phyloP scores from a whole-genome alignment of 495 filamentous ascomycete species.

The Aspergillus diversus region DNA sequence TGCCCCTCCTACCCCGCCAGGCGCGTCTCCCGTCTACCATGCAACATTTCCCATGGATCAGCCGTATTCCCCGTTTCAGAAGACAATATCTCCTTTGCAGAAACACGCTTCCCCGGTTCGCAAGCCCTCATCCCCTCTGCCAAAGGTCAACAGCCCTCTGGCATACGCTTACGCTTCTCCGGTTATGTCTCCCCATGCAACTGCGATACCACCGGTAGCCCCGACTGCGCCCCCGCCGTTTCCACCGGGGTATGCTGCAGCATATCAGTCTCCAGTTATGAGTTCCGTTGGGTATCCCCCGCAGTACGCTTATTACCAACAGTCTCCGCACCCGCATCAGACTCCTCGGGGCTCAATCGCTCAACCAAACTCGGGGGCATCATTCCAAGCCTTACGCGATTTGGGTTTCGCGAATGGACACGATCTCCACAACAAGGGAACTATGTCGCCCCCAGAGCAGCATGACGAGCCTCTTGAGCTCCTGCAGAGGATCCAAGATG shows the following conservation, averaged over 20 bases:
- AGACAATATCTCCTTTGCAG: conserved; percentile 27
- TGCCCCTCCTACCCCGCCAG: conserved; percentile 22
- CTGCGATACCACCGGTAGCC: conserved; percentile 24
- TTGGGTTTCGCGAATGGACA: conserved; percentile 31
- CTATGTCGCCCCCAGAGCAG: conserved; percentile 35
- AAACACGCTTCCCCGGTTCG: conserved; percentile 27
- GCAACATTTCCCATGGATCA: conserved; percentile 21
- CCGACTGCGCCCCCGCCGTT: conserved; percentile 29
- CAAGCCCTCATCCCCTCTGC: conserved; percentile 38
- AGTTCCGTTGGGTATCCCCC: conserved; percentile 38
- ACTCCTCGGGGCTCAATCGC: conserved; percentile 41
- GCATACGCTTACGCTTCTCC: conserved; percentile 45
- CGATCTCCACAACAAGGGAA: conserved; percentile 31
- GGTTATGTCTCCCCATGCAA: conserved; percentile 40
- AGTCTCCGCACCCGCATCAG: conserved; percentile 28
- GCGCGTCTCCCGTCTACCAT: conserved; percentile 24
- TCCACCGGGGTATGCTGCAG: conserved; percentile 35
- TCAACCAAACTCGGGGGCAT: conserved; percentile 32
- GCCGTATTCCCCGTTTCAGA: conserved; percentile 27
- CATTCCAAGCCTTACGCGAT: conserved; percentile 40
- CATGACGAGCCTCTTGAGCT: conserved; percentile 48
- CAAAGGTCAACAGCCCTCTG: conserved; percentile 46
- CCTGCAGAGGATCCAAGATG: conserved; percentile 51
- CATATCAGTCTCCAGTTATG: conserved; percentile 45
- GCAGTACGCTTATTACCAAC: conserved; percentile 40